Evolutionary conservation across 768 basidiomycete species (phyloP), one percentile per base, ranked within the genome.

Genomic region (Cantharellus anzutake): DNA sequence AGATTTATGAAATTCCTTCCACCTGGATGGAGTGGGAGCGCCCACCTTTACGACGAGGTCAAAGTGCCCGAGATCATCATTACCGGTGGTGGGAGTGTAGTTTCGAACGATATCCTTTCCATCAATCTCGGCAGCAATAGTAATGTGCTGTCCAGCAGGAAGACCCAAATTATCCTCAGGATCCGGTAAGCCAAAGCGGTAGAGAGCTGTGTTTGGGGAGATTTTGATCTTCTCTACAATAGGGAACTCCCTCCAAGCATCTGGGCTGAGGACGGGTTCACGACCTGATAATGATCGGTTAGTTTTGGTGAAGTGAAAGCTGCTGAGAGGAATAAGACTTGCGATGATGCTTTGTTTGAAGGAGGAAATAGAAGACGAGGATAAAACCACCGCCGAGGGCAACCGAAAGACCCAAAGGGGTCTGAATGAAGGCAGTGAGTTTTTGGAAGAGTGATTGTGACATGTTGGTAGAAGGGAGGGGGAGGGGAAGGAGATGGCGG

Each of bases 151-250:
- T 57, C 96, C 96, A 64, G 91, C 83, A 60, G 96, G 96, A 2
- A 99, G 83, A 60, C 94, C 94, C 14, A 99, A 83, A 57, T 84
- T 74, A 68, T 88, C 85, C 41, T 80, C 77, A 4, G 78, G 67
- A 63, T 77, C 75, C 41, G 89, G 88, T 16, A 97, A 78, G 34
- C 77, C 81, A 71, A 96, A 96, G 60, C 91, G 91, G 76, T 98
- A 97, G 90, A 91, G 77, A 67, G 96, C 94, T 42, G 96, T 99
- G 73, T 99, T 99, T 63, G 86, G 88, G 4, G 93, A 97, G 59
- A 98, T 76, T 65, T 80, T 73, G 53, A 80, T 82, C 72, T 94
- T 96, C 65, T 87, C 78, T 59, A 74, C 71, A 60, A 99, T 79
- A 37, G 85, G 77, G 73, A 88, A 97, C 63, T 83, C 75, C 65